Evolutionary conservation across 306 rosid genomes (phyloP), one percentile per base, ranked within the genome.

Genomic region (Fragaria iinumae): DNA sequence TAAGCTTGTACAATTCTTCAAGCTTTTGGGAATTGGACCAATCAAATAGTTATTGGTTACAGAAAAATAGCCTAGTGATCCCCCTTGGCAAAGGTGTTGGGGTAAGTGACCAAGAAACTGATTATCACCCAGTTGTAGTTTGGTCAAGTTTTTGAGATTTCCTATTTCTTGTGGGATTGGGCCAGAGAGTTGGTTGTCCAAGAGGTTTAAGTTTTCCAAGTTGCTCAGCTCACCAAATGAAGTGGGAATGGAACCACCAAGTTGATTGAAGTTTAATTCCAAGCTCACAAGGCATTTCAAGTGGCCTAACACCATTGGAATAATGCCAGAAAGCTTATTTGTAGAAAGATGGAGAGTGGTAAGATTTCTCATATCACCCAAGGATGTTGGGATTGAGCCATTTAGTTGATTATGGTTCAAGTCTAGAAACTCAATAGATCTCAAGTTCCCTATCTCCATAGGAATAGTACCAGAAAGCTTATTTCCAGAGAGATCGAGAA

Each of bases 161-260:
- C 34, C 10, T 41, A 68, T 68, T 56, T 56, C 14, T 21, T 56
- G 14, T 8, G 63, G 63, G 12, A 56, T 56, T 21, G 63, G 21
- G 5, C 89, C 85, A 34, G 81, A 68, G 25, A 86, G 77, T 47
- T 77, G 76, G 80, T 86, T 86, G 4, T 8, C 27, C 0, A 11
- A 43, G 23, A 66, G 49, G 48, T 11, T 32, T 59, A 66, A 66
- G 23, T 8, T 18, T 18, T 36, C 27, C 11, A 38, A 9, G 48
- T 38, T 66, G 3, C 72, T 75, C 72, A 75, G 34, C 10, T 64
- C 25, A n/a, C 79, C 79, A 11, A 75, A 18, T 20, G 71, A 66
- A 17, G 48, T 4, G 25, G 71, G 71, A 38, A 80, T 11, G 0
- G 75, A 25, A 34, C 83, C 74, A 17, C 21, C 27, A 8, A 72